A percentile compares a stretch with the other conserved stretches of the same genome.
phyloP scores from a whole-genome alignment of 2,329 filamentous ascomycete species.

The Metarhizium album region DNA sequence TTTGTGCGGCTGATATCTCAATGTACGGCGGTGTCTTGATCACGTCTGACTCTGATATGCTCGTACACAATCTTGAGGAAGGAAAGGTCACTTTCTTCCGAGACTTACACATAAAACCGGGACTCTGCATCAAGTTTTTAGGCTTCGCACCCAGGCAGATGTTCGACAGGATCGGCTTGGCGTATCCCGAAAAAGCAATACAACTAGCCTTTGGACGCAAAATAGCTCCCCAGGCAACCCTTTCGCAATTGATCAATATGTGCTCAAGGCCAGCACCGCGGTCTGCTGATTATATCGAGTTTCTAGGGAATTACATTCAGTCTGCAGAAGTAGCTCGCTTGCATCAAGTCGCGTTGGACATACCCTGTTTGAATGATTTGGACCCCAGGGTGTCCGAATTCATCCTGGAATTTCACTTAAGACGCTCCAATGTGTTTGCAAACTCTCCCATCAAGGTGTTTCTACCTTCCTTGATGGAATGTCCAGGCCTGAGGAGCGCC shows the following conservation, averaged over 20 bases:
- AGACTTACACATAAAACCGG: slow-evolving; percentile 39
- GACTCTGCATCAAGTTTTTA: slow-evolving; percentile 14
- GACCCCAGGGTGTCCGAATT: slow-evolving; percentile 31
- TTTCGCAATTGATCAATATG: slow-evolving; percentile 19
- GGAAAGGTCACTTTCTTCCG: slow-evolving; percentile 59
- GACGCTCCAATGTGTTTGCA: neutral
- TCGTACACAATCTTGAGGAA: slow-evolving; percentile 60
- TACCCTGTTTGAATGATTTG: slow-evolving; percentile 12
- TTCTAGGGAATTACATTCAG: neutral
- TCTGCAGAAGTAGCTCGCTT: neutral
- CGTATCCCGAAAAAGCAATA: slow-evolving; percentile 15
- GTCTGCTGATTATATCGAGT: slow-evolving; percentile 12
- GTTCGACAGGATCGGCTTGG: slow-evolving; percentile 31
- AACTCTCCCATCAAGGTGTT: slow-evolving; percentile 37
- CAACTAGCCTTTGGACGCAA: slow-evolving; percentile 27
- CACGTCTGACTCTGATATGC: slow-evolving; percentile 79
- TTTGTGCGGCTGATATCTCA: slow-evolving; percentile 59
- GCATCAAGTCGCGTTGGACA: neutral
- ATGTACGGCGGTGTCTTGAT: slow-evolving; percentile 46
- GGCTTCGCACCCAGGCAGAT: slow-evolving; percentile 25
- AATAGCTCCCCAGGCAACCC: slow-evolving; percentile 15
- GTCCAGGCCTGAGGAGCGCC: slow-evolving; percentile 40
- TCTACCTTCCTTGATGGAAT: slow-evolving; percentile 52
- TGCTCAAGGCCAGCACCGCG: slow-evolving; percentile 13
- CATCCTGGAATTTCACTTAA: slow-evolving; percentile 18